A percentile compares a stretch with the other conserved stretches of the same genome.
Evolutionary conservation across 768 basidiomycete genomes (phyloP).

Genomic region (Gymnopilus junonius): DNA sequence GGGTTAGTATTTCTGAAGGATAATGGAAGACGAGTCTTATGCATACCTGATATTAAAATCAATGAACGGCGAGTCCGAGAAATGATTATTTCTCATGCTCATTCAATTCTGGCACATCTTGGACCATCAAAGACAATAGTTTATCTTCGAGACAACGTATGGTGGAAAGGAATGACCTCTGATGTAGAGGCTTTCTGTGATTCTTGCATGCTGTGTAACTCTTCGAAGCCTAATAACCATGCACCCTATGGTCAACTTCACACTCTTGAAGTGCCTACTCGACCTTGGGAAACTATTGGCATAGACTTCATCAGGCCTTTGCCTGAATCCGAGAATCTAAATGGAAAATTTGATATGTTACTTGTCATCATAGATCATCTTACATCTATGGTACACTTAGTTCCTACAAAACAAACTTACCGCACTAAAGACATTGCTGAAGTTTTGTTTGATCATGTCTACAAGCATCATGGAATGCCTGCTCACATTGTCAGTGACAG

Average conservation of each 20-base stretch:
- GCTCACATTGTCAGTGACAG: slow-evolving; percentile 9
- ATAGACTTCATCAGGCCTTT: slow-evolving; percentile 12
- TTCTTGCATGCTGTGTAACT: background rate
- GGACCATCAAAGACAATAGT: too few species aligned
- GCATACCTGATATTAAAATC: slow-evolving; percentile 23
- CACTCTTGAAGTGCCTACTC: slow-evolving; percentile 4
- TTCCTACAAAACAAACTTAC: slow-evolving; percentile 2
- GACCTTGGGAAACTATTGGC: slow-evolving; percentile 15
- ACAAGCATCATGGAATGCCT: slow-evolving; percentile 36
- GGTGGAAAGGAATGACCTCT: too few species aligned
- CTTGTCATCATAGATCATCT: slow-evolving; percentile 28
- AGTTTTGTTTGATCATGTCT: slow-evolving; percentile 29
- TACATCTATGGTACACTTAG: slow-evolving; percentile 8
- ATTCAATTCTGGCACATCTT: background rate
- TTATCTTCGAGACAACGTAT: too few species aligned
- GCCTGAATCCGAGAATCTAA: slow-evolving; percentile 27
- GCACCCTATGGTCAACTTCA: slow-evolving; percentile 13
- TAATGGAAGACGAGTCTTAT: slow-evolving; percentile 10
- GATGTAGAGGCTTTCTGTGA: too few species aligned
- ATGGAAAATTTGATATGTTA: slow-evolving; percentile 19
- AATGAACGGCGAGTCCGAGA: slow-evolving; percentile 13
- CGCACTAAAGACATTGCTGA: slow-evolving; percentile 21
- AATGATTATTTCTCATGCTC: slow-evolving; percentile 3
- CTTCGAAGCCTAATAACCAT: slow-evolving; percentile 1
- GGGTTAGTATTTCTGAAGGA: slow-evolving; percentile 7